phyloP scores from a whole-genome alignment of 2,329 filamentous ascomycete genomes.

The Diaporthe australafricana region DNA sequence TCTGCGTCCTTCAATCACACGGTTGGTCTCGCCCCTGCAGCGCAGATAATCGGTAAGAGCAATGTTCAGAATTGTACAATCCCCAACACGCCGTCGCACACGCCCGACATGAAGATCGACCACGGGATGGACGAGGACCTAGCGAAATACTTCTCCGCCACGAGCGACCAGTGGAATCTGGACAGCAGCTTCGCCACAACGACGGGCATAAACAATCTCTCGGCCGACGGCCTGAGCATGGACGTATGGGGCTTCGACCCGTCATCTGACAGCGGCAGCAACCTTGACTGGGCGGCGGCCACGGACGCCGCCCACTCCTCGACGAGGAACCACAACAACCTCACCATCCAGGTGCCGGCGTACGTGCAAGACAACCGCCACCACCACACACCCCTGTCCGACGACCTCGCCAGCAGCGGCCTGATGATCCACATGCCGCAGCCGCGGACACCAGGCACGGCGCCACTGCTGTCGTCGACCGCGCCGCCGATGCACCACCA shows the following conservation, averaged over 20 bases:
- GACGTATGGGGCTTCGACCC: slow-evolving; percentile 34
- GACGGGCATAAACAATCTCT: slow-evolving; percentile 36
- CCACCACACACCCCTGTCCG: slow-evolving; percentile 9
- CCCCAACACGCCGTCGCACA: slow-evolving; percentile 53
- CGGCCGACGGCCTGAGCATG: slow-evolving; percentile 46
- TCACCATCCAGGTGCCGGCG: slow-evolving; percentile 36
- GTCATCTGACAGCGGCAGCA: slow-evolving; percentile 29
- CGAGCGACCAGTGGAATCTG: slow-evolving; percentile 40
- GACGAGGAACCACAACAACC: slow-evolving; percentile 34
- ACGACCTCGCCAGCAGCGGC: slow-evolving; percentile 49
- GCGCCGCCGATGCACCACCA: slow-evolving; percentile 47
- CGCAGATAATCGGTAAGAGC: slow-evolving; percentile 28
- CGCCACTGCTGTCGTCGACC: slow-evolving; percentile 50
- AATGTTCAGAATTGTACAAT: slow-evolving; percentile 37
- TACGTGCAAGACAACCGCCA: slow-evolving; percentile 35
- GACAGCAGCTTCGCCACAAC: slow-evolving; percentile 26
- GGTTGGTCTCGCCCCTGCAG: slow-evolving; percentile 32
- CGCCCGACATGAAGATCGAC: slow-evolving; percentile 48
- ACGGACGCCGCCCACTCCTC: background rate
- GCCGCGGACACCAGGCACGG: slow-evolving; percentile 51
- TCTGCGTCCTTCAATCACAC: slow-evolving; percentile 22
- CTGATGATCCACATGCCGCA: slow-evolving; percentile 69
- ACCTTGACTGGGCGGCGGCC: slow-evolving; percentile 29
- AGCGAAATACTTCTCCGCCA: slow-evolving; percentile 37
- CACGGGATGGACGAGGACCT: slow-evolving; percentile 36